phyloP scores from a whole-genome alignment of 352 stramenopile genomes.

The Blastocystis sp. region DNA sequence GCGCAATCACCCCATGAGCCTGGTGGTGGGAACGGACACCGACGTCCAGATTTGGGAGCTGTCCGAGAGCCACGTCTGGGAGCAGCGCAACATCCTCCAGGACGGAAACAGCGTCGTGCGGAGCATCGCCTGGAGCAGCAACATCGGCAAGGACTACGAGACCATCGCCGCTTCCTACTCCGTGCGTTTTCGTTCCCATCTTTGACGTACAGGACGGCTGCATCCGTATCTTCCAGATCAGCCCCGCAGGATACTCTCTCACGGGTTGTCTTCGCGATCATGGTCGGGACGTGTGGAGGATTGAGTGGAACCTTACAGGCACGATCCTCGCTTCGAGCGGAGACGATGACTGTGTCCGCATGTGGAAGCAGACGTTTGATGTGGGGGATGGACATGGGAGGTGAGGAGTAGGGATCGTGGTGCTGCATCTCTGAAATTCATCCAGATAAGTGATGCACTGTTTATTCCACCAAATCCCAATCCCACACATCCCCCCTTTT shows the following conservation, averaged over 20 bases:
- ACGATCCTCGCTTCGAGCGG: conserved; percentile 43
- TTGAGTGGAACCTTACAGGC: conserved; percentile 59
- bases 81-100: not conserved
- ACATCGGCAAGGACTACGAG: conserved; percentile 49
- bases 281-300: conserved; percentile 41
- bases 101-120: conserved; percentile 2
- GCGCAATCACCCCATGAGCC: conserved; percentile 8
- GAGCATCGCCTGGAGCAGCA: conserved; percentile 21
- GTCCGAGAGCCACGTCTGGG: not conserved
- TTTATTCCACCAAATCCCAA: not conserved
- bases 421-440: conserved; percentile 17
- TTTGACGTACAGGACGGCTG: conserved; percentile 56
- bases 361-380: conserved; percentile 64
- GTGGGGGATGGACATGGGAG: not conserved
- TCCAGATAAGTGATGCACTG: not conserved
- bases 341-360: conserved; percentile 43
- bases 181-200: not conserved
- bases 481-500: not conserved
- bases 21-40: conserved; percentile 4
- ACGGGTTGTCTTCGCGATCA: conserved; percentile 17
- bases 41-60: conserved; percentile 52
- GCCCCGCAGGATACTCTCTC: not conserved
- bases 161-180: conserved; percentile 27
- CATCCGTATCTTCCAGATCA: conserved; percentile 50
- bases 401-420: conserved; percentile 30